phyloP scores from a whole-genome alignment of 345 rosid genomes.

The Corchorus olitorius region DNA sequence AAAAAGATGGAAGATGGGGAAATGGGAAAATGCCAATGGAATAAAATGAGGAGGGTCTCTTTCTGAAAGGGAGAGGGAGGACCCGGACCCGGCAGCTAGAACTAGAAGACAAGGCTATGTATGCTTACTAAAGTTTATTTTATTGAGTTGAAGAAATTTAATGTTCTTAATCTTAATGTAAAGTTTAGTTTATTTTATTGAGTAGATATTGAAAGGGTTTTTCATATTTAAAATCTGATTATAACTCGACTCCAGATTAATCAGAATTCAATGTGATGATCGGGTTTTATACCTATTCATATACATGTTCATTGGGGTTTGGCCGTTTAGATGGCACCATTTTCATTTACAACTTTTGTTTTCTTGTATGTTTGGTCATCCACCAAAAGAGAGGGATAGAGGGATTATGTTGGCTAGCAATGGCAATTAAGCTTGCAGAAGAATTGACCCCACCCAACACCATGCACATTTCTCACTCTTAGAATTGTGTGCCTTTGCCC shows the following conservation, averaged over 20 bases:
- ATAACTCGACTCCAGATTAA: too few relatives aligned
- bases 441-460: slow-evolving; percentile 35
- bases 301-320: too few relatives aligned
- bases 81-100: too few relatives aligned
- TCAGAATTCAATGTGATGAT: too few relatives aligned
- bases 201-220: too few relatives aligned
- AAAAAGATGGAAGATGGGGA: background rate
- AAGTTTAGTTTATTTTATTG: too few relatives aligned
- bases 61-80: background rate
- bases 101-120: too few relatives aligned
- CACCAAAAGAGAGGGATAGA: slow-evolving; percentile 38
- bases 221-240: too few relatives aligned
- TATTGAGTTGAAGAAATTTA: too few relatives aligned
- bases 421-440: background rate
- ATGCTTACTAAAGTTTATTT: too few relatives aligned
- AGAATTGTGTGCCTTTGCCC: slow-evolving; percentile 34
- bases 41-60: slow-evolving; percentile 12
- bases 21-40: background rate
- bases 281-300: too few relatives aligned
- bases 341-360: slow-evolving; percentile 5
- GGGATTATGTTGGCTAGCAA: background rate
- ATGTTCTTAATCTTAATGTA: too few relatives aligned
- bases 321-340: slow-evolving; percentile 36
- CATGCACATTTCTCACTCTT: slow-evolving; percentile 37
- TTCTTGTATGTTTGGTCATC: slow-evolving; percentile 25